Evolutionary conservation across 768 basidiomycete genomes (phyloP).

Genomic region (Boletus patriciae): DNA sequence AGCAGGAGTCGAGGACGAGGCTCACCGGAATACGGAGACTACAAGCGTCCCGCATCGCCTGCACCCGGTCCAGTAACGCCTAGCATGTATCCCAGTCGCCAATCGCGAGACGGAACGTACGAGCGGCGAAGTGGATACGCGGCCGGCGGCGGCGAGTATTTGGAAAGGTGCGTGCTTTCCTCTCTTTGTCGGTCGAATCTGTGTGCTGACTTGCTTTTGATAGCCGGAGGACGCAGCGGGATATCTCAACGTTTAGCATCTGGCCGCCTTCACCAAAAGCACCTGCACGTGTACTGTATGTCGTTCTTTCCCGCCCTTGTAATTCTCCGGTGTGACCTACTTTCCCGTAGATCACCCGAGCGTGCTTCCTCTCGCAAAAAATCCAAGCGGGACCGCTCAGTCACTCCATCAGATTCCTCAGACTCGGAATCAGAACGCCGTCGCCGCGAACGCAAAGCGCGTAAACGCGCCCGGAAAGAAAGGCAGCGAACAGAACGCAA

Average conservation of each 20-base stretch:
- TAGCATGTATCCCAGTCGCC: constrained; percentile 57
- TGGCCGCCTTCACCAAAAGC: constrained; percentile 85
- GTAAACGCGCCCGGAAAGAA: constrained; percentile 52
- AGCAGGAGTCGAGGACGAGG: constrained; percentile 35
- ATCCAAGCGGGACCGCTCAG: constrained; percentile 57
- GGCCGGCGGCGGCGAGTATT: constrained; percentile 46
- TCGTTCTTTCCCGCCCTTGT: neutral
- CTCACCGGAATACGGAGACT: constrained; percentile 65
- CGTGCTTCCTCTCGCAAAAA: constrained; percentile 54
- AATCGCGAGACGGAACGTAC: constrained; percentile 11
- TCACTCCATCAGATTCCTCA: constrained; percentile 42
- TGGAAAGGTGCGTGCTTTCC: constrained; percentile 60
- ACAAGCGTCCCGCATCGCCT: constrained; percentile 45
- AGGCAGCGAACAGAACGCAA: constrained; percentile 45
- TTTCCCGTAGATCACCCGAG: constrained; percentile 51
- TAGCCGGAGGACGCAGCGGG: constrained; percentile 73
- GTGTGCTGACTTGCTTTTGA: neutral
- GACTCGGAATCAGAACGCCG: constrained; percentile 59
- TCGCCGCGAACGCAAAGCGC: constrained; percentile 59
- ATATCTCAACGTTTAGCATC: constrained; percentile 53
- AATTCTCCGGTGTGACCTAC: neutral
- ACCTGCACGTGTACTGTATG: constrained; percentile 58
- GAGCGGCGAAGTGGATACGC: constrained; percentile 33
- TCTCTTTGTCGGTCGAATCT: neutral
- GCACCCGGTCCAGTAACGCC: constrained; percentile 38